A percentile compares a stretch with the other conserved stretches of the same genome.
These are phyloP conservation scores for Paraconiothyrium sp. DNA, from an alignment of 2,329 filamentous ascomycete species.

Conservation along the genomic window DNA sequence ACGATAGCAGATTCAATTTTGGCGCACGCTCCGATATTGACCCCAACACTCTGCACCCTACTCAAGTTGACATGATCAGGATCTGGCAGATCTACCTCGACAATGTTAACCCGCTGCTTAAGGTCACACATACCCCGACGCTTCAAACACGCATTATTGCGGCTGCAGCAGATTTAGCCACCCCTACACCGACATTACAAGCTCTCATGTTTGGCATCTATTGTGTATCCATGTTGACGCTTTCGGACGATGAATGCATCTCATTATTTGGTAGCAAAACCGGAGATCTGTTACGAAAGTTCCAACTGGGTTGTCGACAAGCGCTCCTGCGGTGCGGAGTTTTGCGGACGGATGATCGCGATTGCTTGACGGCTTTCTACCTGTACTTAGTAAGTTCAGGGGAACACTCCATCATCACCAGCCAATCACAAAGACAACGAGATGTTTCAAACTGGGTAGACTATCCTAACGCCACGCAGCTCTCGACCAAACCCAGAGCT, in stretches of 20 bases:
- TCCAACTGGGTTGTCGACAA: constrained; percentile 70
- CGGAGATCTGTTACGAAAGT: constrained; percentile 63
- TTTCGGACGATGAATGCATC: constrained; percentile 65
- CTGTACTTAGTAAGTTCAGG: constrained; percentile 61
- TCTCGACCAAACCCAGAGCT: constrained; percentile 61
- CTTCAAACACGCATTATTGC: constrained; percentile 67
- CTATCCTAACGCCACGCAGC: constrained; percentile 47
- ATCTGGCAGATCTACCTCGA: constrained; percentile 79
- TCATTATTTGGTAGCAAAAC: constrained; percentile 62
- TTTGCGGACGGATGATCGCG: constrained; percentile 64
- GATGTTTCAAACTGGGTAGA: neutral
- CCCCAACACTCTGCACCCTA: constrained; percentile 69
- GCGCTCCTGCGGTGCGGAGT: constrained; percentile 66
- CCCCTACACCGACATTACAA: constrained; percentile 65
- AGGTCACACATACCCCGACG: constrained; percentile 41
- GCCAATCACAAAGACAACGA: neutral
- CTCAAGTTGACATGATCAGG: constrained; percentile 71
- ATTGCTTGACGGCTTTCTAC: constrained; percentile 62
- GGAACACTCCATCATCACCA: neutral
- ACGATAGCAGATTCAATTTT: constrained; percentile 61
- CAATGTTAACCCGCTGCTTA: constrained; percentile 44
- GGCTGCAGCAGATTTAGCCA: constrained; percentile 64
- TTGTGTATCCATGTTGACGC: constrained; percentile 53
- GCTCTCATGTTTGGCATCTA: constrained; percentile 56
- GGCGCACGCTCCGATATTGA: constrained; percentile 64